Conservation (phyloP, 768 basidiomycete species). For the Lactarius hatsudake region DNA sequence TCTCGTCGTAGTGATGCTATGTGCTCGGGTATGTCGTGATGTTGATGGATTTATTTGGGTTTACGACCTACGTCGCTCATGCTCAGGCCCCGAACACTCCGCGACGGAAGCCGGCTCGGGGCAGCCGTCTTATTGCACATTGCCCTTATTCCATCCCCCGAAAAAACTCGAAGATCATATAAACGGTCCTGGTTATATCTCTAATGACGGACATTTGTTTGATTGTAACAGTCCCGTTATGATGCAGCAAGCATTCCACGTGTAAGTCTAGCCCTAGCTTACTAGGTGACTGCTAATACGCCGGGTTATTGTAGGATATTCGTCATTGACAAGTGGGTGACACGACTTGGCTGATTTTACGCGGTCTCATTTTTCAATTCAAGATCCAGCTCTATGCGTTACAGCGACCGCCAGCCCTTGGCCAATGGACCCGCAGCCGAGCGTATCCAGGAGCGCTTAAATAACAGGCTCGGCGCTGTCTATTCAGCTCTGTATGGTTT, state of each 20-base stretch:
- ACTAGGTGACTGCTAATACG: not conserved
- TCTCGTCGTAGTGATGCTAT: slow-evolving; percentile 43
- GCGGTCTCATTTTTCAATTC: not conserved
- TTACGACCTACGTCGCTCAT: not conserved
- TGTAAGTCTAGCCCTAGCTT: slow-evolving; percentile 39
- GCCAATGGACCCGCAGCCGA: slow-evolving; percentile 39
- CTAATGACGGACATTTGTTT: slow-evolving; percentile 56
- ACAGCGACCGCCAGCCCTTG: slow-evolving; percentile 43
- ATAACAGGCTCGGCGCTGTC: slow-evolving; percentile 58
- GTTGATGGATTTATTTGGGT: not conserved
- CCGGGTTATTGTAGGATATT: slow-evolving; percentile 42
- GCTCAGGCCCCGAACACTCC: slow-evolving; percentile 50
- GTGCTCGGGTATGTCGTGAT: slow-evolving; percentile 42
- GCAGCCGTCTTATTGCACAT: slow-evolving; percentile 51
- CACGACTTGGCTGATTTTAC: not conserved
- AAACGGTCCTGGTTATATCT: slow-evolving; percentile 46
- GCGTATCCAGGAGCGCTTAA: slow-evolving; percentile 36
- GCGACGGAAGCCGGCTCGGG: slow-evolving; percentile 32
- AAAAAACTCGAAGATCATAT: slow-evolving; percentile 32
- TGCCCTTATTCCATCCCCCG: slow-evolving; percentile 52
- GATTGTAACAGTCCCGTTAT: slow-evolving; percentile 50
- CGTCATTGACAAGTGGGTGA: slow-evolving; percentile 45
- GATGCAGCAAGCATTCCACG: slow-evolving; percentile 55
- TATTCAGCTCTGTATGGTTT: slow-evolving; percentile 54
- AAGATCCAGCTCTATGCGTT: slow-evolving; percentile 53